A percentile compares a stretch with the other conserved stretches of the same genome.
Conservation (phyloP, 2,329 filamentous ascomycete species). For the Monosporascus cannonballus region DNA sequence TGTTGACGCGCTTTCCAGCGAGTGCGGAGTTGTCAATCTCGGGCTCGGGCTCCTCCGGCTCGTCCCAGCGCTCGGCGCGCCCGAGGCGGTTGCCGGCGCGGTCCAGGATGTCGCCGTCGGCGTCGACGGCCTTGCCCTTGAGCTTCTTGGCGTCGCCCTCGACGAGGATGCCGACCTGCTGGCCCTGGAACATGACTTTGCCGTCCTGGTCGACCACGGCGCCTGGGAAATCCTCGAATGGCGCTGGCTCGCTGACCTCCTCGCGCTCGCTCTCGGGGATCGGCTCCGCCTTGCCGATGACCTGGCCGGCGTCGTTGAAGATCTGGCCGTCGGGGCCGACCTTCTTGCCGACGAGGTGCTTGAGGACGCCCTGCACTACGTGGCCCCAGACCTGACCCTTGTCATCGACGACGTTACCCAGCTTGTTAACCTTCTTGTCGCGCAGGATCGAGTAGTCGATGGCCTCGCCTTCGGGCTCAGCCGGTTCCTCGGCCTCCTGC, state of each 20-base stretch:
- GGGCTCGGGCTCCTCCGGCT: conserved; percentile 41
- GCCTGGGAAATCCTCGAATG: conserved; percentile 54
- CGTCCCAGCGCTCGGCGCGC: conserved; percentile 63
- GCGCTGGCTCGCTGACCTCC: conserved; percentile 38
- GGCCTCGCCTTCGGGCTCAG: conserved; percentile 25
- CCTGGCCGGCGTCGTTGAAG: conserved; percentile 63
- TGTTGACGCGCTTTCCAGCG: conserved; percentile 67
- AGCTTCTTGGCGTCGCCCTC: conserved; percentile 60
- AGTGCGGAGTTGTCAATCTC: conserved; percentile 53
- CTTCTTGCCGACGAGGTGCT: conserved; percentile 58
- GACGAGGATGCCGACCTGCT: conserved; percentile 53
- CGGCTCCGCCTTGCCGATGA: conserved; percentile 61
- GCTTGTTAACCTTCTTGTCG: conserved; percentile 52
- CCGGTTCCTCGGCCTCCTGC: conserved; percentile 26
- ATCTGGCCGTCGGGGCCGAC: conserved; percentile 63
- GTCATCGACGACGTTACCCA: conserved; percentile 50
- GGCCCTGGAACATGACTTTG: conserved; percentile 43
- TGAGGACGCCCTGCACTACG: conserved; percentile 56
- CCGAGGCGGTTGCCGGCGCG: conserved; percentile 62
- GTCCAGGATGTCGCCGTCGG: conserved; percentile 64
- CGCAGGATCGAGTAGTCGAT: conserved; percentile 45
- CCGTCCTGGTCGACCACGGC: conserved; percentile 49
- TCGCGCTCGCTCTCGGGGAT: conserved; percentile 51
- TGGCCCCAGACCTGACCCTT: conserved; percentile 52
- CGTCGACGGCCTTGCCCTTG: conserved; percentile 59